A percentile compares a stretch with the other conserved stretches of the same genome.
These are phyloP conservation scores for Neofusicoccum sp. DNA, from an alignment of 2,329 filamentous ascomycete genomes.

Conservation along the genomic window DNA sequence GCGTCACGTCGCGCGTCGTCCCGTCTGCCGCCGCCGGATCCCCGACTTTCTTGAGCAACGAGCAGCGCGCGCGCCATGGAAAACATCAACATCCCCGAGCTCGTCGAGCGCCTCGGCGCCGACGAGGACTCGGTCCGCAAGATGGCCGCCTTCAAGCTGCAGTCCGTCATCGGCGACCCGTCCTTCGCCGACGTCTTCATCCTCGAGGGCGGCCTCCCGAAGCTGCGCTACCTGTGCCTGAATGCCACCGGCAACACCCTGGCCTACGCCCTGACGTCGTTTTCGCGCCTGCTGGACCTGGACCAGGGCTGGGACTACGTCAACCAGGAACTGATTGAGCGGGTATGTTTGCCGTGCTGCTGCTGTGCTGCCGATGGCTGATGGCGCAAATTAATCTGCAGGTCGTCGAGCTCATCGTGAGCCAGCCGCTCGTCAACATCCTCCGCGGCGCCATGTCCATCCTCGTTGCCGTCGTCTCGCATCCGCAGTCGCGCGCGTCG, in stretches of 20 bases:
- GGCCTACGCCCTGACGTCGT: slow-evolving; percentile 88
- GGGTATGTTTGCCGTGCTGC: slow-evolving; percentile 43
- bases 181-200: slow-evolving; percentile 97
- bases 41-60: not conserved
- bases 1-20: slow-evolving; percentile 10
- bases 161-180: slow-evolving; percentile 91
- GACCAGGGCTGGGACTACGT: slow-evolving; percentile 97
- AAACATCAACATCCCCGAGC: slow-evolving; percentile 54
- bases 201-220: slow-evolving; percentile 76
- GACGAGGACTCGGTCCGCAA: slow-evolving; percentile 88
- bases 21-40: not conserved
- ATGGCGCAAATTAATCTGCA: slow-evolving; percentile 29
- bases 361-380: not conserved
- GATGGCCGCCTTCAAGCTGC: slow-evolving; percentile 98
- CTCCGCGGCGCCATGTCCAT: slow-evolving; percentile 96
- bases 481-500: slow-evolving; percentile 62
- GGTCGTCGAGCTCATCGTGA: slow-evolving; percentile 90
- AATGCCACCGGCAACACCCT: slow-evolving; percentile 87
- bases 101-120: slow-evolving; percentile 59
- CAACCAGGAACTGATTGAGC: slow-evolving; percentile 67
- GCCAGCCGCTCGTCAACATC: slow-evolving; percentile 94
- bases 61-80: slow-evolving; percentile 44
- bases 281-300: slow-evolving; percentile 84
- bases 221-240: slow-evolving; percentile 80
- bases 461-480: slow-evolving; percentile 85